Evolutionary conservation across 148 eudicot species (phyloP).

Genomic region (Dianthus caryophyllus): DNA sequence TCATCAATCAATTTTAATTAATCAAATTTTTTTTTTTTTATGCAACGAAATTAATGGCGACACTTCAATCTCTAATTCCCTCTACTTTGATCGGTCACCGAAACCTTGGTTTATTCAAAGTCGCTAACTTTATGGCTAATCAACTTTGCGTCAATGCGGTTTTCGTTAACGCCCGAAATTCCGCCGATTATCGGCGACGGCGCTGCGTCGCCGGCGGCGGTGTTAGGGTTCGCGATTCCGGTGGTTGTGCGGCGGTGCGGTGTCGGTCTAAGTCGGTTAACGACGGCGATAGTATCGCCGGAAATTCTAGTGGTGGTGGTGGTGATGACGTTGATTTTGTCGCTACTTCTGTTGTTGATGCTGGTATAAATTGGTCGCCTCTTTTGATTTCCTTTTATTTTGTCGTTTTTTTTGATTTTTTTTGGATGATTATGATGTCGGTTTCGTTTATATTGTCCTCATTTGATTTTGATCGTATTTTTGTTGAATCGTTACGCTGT

Average conservation of each 20-base stretch:
- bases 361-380: slow-evolving; percentile 46
- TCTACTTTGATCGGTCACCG: slow-evolving; percentile 37
- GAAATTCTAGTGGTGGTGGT: slow-evolving; percentile 40
- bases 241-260: slow-evolving; percentile 17
- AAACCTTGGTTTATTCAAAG: slow-evolving; percentile 24
- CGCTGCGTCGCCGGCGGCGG: slow-evolving; percentile 22
- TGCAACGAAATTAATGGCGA: slow-evolving; percentile 19
- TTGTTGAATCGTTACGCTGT: too few species aligned
- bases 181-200: neutral
- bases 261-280: slow-evolving; percentile 60
- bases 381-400: neutral
- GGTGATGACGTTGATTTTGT: slow-evolving; percentile 48
- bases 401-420: too few species aligned
- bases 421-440: too few species aligned
- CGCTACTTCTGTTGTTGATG: slow-evolving; percentile 66
- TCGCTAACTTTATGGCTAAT: slow-evolving; percentile 29
- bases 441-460: too few species aligned
- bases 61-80: slow-evolving; percentile 42
- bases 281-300: slow-evolving; percentile 64
- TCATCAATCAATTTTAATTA: neutral
- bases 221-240: slow-evolving; percentile 27
- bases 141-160: slow-evolving; percentile 34
- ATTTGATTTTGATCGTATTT: too few species aligned
- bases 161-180: slow-evolving; percentile 32
- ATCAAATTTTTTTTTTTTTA: neutral